These are phyloP conservation scores for Silene vulgaris DNA, from an alignment of 179 eudicot species.

Conservation along the genomic window DNA sequence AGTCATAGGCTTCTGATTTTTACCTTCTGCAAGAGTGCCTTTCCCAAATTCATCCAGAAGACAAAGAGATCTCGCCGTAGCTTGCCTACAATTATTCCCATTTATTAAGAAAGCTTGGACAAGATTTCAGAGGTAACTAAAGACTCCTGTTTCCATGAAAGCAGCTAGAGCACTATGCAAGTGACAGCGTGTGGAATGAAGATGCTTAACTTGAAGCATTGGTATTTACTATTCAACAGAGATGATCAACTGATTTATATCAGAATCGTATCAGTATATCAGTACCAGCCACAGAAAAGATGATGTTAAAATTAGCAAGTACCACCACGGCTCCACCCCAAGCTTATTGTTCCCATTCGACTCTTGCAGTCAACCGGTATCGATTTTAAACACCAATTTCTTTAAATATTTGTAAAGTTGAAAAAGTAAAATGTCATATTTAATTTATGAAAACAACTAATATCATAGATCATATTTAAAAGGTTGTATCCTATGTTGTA, in stretches of 20 bases:
- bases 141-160: neutral
- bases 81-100: conserved; percentile 51
- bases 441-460: too few relatives aligned
- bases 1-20: conserved; percentile 15
- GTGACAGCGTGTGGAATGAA: conserved; percentile 3
- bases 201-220: conserved; percentile 11
- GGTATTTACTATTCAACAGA: neutral
- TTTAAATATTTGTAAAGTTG: too few relatives aligned
- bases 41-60: conserved; percentile 94
- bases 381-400: too few relatives aligned
- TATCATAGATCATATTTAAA: too few relatives aligned
- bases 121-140: conserved; percentile 8
- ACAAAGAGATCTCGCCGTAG: conserved; percentile 75
- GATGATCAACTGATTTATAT: neutral
- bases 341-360: too few relatives aligned
- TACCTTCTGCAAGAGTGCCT: conserved; percentile 97
- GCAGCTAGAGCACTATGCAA: neutral
- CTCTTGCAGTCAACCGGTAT: too few relatives aligned
- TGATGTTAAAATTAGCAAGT: conserved; percentile 9
- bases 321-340: too few relatives aligned
- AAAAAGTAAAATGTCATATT: too few relatives aligned
- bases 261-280: neutral
- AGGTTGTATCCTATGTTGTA: too few relatives aligned
- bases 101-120: conserved; percentile 10
- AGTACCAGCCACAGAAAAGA: conserved; percentile 3